Evolutionary conservation across 2,329 filamentous ascomycete genomes (phyloP), one percentile per base, ranked within the genome.

Genomic region (Alternaria panax): DNA sequence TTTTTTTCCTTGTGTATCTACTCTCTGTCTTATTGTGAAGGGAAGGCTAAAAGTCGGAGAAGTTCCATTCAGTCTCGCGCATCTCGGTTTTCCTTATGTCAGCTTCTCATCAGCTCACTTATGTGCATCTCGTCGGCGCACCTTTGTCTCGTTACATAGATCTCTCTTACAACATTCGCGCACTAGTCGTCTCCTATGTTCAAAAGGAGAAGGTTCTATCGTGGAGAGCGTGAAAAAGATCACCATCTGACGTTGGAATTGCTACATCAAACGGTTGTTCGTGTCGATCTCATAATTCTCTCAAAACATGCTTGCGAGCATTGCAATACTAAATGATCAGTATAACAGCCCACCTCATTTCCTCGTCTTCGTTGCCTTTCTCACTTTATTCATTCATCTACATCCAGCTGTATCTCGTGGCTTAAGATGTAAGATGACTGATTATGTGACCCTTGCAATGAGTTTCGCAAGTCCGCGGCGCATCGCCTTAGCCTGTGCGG

Each of bases 21-120:
- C 46, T 54, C 18, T 22, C 28, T n/a, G 38, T 42, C 32, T 22
- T 7, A 9, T 42, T 20, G 27, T 36, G 27, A 51, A 47, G 12
- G 54, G 38, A 58, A 60, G 54, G 48, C 22, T 32, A 54, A 46
- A 61, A 57, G 46, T 41, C 36, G 28, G 57, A 48, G 43, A 27
- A 27, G 53, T 53, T 54, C 38, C 22, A 38, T 40, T 41, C 22
- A 18, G 16, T 52, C 14, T 36, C 25, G 43, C 30, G 32, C 20
- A 24, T 48, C 43, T 57, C 30, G 53, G 42, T 47, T 57, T 24
- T 60, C 41, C 12, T 54, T 57, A 42, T 11, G 45, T 53, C 45
- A 38, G 16, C 46, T 59, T 50, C 45, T 28, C 32, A 25, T 46
- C 46, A 22, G 36, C 59, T 51, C 46, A 20, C 38, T 42, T 9